Percentiles rank a stretch among this genome's conserved stretches.
These are phyloP conservation scores for Podaxis rugospora DNA, from an alignment of 768 basidiomycete genomes.

Conservation along the genomic window DNA sequence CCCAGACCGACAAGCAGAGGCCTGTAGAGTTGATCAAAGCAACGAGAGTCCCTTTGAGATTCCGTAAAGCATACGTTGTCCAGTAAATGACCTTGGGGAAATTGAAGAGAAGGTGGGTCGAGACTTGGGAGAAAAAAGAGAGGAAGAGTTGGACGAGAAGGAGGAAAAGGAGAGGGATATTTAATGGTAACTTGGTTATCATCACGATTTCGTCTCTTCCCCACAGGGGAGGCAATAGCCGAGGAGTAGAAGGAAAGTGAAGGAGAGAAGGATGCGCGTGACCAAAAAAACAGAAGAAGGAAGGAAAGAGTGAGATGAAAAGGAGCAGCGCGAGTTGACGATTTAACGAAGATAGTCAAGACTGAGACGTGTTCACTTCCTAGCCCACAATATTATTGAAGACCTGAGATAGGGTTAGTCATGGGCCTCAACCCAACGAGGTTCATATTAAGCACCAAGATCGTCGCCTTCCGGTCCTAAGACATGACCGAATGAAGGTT, in stretches of 20 bases:
- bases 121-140: neutral
- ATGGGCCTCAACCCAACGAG: neutral
- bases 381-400: neutral
- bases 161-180: slow-evolving; percentile 1
- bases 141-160: slow-evolving; percentile 1
- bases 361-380: neutral
- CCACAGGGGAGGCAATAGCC: neutral
- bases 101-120: neutral
- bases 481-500: too few species aligned
- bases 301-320: neutral
- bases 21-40: neutral
- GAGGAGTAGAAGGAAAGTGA: neutral
- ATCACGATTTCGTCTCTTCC: neutral
- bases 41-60: neutral
- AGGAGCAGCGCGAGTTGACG: neutral
- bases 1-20: neutral
- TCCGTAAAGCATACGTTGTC: neutral
- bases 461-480: neutral
- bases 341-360: neutral
- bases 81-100: neutral
- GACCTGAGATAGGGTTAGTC: neutral
- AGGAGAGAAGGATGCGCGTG: too few species aligned
- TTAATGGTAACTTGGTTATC: neutral
- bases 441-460: neutral
- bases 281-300: neutral